Conservation (phyloP, 805 yeast genomes). For the Hemisphaericaspora nanyangensis region DNA sequence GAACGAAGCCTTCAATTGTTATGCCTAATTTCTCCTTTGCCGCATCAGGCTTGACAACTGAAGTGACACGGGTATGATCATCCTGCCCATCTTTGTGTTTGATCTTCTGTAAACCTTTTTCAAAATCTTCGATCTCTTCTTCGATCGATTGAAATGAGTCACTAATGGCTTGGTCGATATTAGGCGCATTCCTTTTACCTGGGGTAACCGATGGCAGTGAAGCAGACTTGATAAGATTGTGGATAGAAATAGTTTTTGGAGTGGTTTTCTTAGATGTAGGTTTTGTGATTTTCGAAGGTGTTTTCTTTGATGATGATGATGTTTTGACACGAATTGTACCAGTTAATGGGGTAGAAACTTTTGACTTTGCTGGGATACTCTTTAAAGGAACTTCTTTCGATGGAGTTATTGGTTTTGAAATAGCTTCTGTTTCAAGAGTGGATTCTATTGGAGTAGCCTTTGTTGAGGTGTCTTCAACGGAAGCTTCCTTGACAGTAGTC, state of each 20-base stretch:
- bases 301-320: neutral
- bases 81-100: conserved; percentile 8
- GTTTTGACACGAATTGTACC: neutral
- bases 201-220: neutral
- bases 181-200: neutral
- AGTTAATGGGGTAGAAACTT: neutral
- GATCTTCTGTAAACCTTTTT: conserved; percentile 16
- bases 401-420: no score
- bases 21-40: conserved; percentile 31
- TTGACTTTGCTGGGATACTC: neutral
- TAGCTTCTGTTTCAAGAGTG: no score
- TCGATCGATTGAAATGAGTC: conserved; percentile 11
- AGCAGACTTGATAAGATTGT: no score
- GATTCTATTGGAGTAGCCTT: neutral
- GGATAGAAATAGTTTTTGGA: neutral
- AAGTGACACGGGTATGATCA: neutral
- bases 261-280: conserved; percentile 3
- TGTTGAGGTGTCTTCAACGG: neutral
- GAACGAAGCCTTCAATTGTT: conserved; percentile 15
- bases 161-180: neutral
- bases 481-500: neutral
- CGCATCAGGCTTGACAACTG: conserved; percentile 25
- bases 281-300: neutral
- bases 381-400: neutral
- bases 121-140: conserved; percentile 24